phyloP scores from a whole-genome alignment of 1,284 basidiomycete genomes.

The Ustilago shanxiensis region DNA sequence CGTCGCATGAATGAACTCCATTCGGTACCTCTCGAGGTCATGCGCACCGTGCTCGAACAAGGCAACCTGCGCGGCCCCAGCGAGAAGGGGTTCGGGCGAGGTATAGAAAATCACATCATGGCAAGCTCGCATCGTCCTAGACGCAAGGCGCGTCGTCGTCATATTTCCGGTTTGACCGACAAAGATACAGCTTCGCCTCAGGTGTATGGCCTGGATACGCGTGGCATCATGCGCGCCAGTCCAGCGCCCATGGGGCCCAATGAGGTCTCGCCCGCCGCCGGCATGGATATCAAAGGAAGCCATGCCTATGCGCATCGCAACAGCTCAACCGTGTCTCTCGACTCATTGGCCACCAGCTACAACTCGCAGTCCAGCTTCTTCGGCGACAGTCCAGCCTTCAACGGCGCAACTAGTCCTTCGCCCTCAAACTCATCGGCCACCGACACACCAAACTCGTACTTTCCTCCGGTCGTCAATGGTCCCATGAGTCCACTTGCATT shows the following conservation, averaged over 20 bases:
- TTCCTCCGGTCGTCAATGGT: slow-evolving; percentile 27
- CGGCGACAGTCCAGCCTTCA: slow-evolving; percentile 37
- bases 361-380: slow-evolving; percentile 60
- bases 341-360: slow-evolving; percentile 67
- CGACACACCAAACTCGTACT: slow-evolving; percentile 47
- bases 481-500: slow-evolving; percentile 55
- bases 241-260: slow-evolving; percentile 48
- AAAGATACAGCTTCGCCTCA: slow-evolving; percentile 29
- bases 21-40: slow-evolving; percentile 68
- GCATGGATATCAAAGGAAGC: slow-evolving; percentile 21
- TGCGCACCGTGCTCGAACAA: slow-evolving; percentile 67
- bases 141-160: slow-evolving; percentile 42
- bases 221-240: slow-evolving; percentile 47
- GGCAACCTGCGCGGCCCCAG: slow-evolving; percentile 61
- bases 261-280: slow-evolving; percentile 32
- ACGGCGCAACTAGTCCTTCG: slow-evolving; percentile 34
- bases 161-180: slow-evolving; percentile 14
- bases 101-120: slow-evolving; percentile 69
- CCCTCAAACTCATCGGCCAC: slow-evolving; percentile 33
- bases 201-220: slow-evolving; percentile 31
- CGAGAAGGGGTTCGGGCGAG: slow-evolving; percentile 65
- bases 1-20: slow-evolving; percentile 69
- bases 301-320: slow-evolving; percentile 50
- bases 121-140: slow-evolving; percentile 62
- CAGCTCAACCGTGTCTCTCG: slow-evolving; percentile 65